Evolutionary conservation across 371 early-diverging fungal species (phyloP).

Genomic region (Rhizomucor pusillus): DNA sequence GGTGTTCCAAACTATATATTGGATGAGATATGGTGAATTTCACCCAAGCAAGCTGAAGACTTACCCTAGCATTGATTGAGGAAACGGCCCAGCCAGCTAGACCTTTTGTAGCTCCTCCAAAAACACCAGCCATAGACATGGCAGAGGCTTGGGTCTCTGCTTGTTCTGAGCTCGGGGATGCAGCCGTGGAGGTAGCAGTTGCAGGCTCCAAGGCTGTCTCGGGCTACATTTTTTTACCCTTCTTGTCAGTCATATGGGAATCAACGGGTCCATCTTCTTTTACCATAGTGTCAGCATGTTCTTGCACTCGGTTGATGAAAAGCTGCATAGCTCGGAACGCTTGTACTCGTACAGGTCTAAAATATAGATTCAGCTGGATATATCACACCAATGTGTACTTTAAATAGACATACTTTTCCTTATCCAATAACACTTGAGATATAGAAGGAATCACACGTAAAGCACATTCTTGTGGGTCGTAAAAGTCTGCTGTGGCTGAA

Average conservation of each 20-base stretch:
- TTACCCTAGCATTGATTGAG: conserved; percentile 43
- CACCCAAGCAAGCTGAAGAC: background rate
- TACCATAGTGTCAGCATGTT: conserved; percentile 71
- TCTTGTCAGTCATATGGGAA: background rate
- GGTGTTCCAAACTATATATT: conserved; percentile 28
- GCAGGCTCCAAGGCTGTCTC: conserved; percentile 46
- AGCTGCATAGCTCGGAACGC: conserved; percentile 73
- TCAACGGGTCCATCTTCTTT: background rate
- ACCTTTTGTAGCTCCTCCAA: conserved; percentile 48
- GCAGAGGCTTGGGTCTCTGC: conserved; percentile 20
- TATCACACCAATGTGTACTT: conserved; percentile 2
- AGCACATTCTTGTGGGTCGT: conserved; percentile 74
- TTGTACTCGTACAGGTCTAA: conserved; percentile 73
- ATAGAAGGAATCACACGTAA: conserved; percentile 73
- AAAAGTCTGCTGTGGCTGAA: conserved; percentile 69
- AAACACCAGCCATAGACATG: conserved; percentile 30
- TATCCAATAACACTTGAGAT: conserved; percentile 75
- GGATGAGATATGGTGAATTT: background rate
- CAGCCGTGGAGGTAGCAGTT: conserved; percentile 9
- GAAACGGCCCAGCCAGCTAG: conserved; percentile 52
- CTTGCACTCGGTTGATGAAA: conserved; percentile 66
- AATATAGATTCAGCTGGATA: background rate
- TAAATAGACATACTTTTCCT: conserved; percentile 66
- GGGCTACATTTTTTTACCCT: conserved; percentile 30
- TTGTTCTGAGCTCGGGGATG: conserved; percentile 4